Evolutionary conservation across 176 grass and related monocot genomes (phyloP), one percentile per base, ranked within the genome.

Genomic region (Otatea glauca): DNA sequence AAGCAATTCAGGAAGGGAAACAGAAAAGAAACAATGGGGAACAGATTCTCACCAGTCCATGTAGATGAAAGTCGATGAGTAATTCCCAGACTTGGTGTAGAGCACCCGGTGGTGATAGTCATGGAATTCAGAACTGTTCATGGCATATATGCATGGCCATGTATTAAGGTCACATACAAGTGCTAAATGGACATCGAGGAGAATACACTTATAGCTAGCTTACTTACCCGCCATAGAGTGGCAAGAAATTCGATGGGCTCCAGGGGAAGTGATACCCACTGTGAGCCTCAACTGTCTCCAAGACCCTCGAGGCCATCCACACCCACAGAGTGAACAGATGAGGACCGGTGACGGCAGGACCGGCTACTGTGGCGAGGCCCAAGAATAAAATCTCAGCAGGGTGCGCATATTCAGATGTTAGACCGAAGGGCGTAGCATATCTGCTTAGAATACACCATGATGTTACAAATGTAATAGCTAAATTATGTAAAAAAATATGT

Each of bases 71-170:
- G 88, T 86, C 14, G 88, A 90, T 17, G 88, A 85, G 70, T 90
- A 61, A 20, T 75, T 64, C 59, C 84, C 72, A 15, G 88, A 93
- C 59, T 93, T 93, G 8, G 91, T 93, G 66, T 93, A 93, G 6
- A 93, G 88, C 81, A 93, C 88, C 39, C 91, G 88, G 34, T 93
- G 88, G 83, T 90, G 91, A 65, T 93, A 93, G 56, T 93, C 91
- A 80, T 93, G 91, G 66, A 93, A 93, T 66, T 90, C 91, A 50
- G 91, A 68, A 6, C 91, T 93, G 61, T 80, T 82, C 44, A 89
- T 15, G 37, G 44, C 29, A 68, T 54, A 39, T 53, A 15, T 41
- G 32, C 38, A 55, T 54, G 80, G 27, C 34, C 63, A 49, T 24
- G 21, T 58, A 44, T 72, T 56, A 7, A 3, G 9, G 49, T 47